These are phyloP conservation scores for Pseudonitzschia multiseries DNA, from an alignment of 108 stramenopile genomes.

Conservation along the genomic window DNA sequence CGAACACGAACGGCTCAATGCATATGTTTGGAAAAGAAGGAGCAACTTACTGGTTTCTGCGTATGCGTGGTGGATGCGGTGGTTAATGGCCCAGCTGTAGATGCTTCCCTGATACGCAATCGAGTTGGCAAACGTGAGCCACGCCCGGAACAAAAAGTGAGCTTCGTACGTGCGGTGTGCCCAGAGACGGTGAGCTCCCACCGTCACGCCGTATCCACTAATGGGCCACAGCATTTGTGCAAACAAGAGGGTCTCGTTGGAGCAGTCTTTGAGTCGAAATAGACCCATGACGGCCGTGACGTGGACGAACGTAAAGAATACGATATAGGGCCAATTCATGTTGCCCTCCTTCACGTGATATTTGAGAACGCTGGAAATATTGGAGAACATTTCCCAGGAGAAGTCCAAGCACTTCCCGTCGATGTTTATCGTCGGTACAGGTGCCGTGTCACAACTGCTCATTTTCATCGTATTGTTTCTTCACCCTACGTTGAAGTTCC, in stretches of 20 bases:
- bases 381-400: conserved; percentile 67
- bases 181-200: conserved; percentile 97
- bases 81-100: conserved; percentile 96
- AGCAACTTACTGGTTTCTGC: conserved; percentile 73
- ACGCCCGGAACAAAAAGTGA: conserved; percentile 70
- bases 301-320: conserved; percentile 93
- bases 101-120: conserved; percentile 98
- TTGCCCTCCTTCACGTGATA: conserved; percentile 90
- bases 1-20: too few species aligned
- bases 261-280: conserved; percentile 52
- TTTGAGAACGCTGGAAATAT: conserved; percentile 63
- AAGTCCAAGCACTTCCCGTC: conserved; percentile 52
- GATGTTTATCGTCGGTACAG: background rate
- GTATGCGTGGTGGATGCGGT: conserved; percentile 98
- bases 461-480: too few species aligned
- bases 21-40: background rate
- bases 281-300: conserved; percentile 83
- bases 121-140: conserved; percentile 96
- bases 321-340: conserved; percentile 96
- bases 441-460: background rate
- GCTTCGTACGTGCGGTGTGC: conserved; percentile 97
- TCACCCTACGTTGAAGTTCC: too few species aligned
- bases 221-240: conserved; percentile 95
- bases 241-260: conserved; percentile 83
- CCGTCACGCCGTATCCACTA: conserved; percentile 96